Evolutionary conservation across 1,139 yeast genomes (phyloP).

Genomic region (Sugiyamaella castrensis): DNA sequence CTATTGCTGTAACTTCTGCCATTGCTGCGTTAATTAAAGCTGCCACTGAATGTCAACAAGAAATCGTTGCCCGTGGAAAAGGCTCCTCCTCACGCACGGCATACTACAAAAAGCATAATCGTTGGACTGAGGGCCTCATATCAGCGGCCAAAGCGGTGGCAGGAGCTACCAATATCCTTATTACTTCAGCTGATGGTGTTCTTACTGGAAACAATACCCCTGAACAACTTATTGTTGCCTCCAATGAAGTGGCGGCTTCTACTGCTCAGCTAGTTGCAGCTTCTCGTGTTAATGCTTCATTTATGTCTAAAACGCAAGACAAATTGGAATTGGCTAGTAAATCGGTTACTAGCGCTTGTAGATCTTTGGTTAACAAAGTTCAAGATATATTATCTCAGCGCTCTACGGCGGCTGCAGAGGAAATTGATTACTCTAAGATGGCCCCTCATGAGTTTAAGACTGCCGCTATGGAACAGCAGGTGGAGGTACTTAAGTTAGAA

Average conservation of each 20-base stretch:
- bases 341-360: conserved; percentile 71
- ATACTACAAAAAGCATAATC: conserved; percentile 80
- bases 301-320: conserved; percentile 75
- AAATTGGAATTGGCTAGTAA: conserved; percentile 66
- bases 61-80: conserved; percentile 70
- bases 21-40: conserved; percentile 69
- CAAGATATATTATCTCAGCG: conserved; percentile 53
- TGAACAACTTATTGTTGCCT: conserved; percentile 85
- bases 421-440: conserved; percentile 64
- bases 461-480: conserved; percentile 91
- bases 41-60: conserved; percentile 79
- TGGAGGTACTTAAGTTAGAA: conserved; percentile 79
- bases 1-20: conserved; percentile 78
- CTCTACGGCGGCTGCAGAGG: conserved; percentile 39
- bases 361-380: conserved; percentile 65
- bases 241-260: conserved; percentile 89
- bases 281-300: conserved; percentile 79
- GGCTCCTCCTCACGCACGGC: conserved; percentile 69
- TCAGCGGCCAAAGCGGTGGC: conserved; percentile 92
- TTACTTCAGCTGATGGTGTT: conserved; percentile 84
- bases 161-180: conserved; percentile 72
- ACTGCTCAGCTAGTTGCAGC: conserved; percentile 94
- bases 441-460: conserved; percentile 83
- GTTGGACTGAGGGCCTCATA: conserved; percentile 93
- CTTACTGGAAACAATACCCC: conserved; percentile 60